A percentile compares a stretch with the other conserved stretches of the same genome.
Conservation (phyloP, 768 basidiomycete species). For the Hypholoma sublateritium region DNA sequence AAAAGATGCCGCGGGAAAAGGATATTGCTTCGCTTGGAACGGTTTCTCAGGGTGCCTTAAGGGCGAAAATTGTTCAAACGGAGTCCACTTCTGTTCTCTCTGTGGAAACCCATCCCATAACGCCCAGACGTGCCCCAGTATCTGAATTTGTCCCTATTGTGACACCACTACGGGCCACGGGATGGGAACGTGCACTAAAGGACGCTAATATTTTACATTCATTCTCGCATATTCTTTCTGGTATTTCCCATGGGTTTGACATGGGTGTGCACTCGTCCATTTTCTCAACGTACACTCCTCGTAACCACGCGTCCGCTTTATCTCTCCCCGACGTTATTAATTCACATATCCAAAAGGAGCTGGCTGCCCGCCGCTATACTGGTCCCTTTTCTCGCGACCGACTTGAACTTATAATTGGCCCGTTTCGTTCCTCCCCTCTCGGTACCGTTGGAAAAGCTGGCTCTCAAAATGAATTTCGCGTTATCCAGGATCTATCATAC, state of each 20-base stretch:
- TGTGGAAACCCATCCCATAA: slow-evolving; percentile 4
- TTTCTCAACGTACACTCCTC: slow-evolving; percentile 15
- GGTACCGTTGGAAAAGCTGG: slow-evolving; percentile 16
- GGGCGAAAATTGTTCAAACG: neutral
- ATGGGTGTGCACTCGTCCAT: slow-evolving; percentile 15
- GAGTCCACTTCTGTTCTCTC: neutral
- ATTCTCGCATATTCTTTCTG: slow-evolving; percentile 21
- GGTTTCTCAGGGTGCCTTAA: neutral
- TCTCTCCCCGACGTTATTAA: slow-evolving; percentile 9
- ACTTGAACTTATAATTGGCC: slow-evolving; percentile 35
- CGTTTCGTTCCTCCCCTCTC: slow-evolving; percentile 39
- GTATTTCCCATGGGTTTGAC: slow-evolving; percentile 22
- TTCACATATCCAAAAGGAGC: slow-evolving; percentile 17
- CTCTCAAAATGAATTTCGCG: neutral
- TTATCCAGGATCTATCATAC: neutral
- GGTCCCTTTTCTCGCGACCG: slow-evolving; percentile 24
- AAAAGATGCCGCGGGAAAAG: slow-evolving; percentile 3
- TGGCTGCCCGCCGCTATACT: slow-evolving; percentile 6
- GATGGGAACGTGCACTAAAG: slow-evolving; percentile 15
- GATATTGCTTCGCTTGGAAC: slow-evolving; percentile 10
- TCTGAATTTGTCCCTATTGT: slow-evolving; percentile 19
- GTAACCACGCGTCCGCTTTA: slow-evolving; percentile 22
- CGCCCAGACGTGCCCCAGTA: slow-evolving; percentile 13
- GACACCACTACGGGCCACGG: slow-evolving; percentile 21
- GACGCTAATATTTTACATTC: slow-evolving; percentile 8